These are phyloP conservation scores for Naganishia antarctica DNA, from an alignment of 768 basidiomycete species.

Conservation along the genomic window DNA sequence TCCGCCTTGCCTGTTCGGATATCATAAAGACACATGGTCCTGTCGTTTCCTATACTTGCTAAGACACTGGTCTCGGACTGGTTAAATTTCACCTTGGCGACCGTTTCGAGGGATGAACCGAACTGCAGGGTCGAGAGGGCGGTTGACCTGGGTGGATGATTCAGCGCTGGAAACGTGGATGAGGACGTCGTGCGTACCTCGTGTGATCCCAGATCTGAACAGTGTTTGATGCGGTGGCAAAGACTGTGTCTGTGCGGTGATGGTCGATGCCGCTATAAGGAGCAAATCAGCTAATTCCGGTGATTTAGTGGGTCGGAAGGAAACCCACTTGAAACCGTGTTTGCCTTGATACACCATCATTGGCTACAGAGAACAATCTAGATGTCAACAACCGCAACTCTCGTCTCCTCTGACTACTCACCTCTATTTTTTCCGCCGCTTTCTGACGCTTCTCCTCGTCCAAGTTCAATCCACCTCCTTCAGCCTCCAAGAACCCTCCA, in stretches of 20 bases:
- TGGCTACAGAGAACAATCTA: constrained; percentile 51
- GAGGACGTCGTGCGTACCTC: too few species aligned
- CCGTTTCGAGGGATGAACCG: constrained; percentile 79
- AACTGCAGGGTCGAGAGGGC: constrained; percentile 83
- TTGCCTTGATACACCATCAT: constrained; percentile 77
- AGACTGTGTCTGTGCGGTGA: constrained; percentile 78
- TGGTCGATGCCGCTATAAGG: constrained; percentile 83
- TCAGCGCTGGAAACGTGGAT: not conserved
- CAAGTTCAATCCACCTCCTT: constrained; percentile 44
- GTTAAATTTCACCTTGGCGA: constrained; percentile 84
- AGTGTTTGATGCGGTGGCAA: constrained; percentile 85
- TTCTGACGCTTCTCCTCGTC: constrained; percentile 39
- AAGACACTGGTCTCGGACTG: constrained; percentile 87
- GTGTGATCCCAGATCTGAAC: constrained; percentile 99
- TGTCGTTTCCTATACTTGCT: constrained; percentile 89
- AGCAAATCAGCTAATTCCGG: constrained; percentile 16
- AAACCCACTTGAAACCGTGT: constrained; percentile 76
- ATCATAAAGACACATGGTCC: constrained; percentile 93
- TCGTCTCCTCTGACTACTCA: not conserved
- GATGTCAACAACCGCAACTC: too few species aligned
- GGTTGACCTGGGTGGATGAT: constrained; percentile 54
- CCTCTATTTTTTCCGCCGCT: constrained; percentile 38
- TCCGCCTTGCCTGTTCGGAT: constrained; percentile 95
- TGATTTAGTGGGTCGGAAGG: not conserved
- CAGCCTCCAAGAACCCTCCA: constrained; percentile 32